A percentile compares a stretch with the other conserved stretches of the same genome.
Conservation (phyloP, 495 filamentous ascomycete genomes). For the Lindgomyces ingoldianus region DNA sequence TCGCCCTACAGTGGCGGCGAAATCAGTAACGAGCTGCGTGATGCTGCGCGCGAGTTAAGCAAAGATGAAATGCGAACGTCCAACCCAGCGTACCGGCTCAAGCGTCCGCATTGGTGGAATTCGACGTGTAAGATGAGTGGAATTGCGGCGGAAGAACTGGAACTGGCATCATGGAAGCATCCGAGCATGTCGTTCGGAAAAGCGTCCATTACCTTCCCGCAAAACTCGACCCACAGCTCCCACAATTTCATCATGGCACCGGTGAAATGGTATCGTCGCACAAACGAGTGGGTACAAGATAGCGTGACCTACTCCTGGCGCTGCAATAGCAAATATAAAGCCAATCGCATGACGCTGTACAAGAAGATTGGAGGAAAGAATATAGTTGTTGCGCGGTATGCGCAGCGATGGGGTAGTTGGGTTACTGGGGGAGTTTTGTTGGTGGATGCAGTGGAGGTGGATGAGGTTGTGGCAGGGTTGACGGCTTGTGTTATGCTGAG, state of each 20-base stretch:
- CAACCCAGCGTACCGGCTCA: not conserved
- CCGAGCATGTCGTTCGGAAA: not conserved
- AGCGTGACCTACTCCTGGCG: slow-evolving; percentile 2
- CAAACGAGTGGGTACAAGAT: slow-evolving; percentile 5
- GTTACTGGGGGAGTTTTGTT: not conserved
- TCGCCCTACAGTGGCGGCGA: slow-evolving; percentile 54
- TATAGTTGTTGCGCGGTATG: not conserved
- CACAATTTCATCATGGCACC: not conserved
- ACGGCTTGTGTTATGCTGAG: slow-evolving; percentile 3
- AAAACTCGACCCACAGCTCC: not conserved
- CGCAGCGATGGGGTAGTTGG: slow-evolving; percentile 9
- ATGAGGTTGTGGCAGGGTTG: not conserved
- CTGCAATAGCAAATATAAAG: slow-evolving; percentile 6
- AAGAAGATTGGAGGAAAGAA: not conserved
- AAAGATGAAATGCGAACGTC: not conserved
- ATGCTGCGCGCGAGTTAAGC: slow-evolving; percentile 15
- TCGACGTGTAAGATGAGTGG: not conserved
- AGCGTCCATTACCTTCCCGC: not conserved
- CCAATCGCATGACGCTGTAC: not conserved
- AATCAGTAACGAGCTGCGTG: slow-evolving; percentile 45
- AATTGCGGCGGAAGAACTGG: not conserved
- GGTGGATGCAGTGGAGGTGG: not conserved
- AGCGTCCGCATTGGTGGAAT: not conserved
- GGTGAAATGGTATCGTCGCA: slow-evolving; percentile 2
- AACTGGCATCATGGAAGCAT: not conserved